Evolutionary conservation across 306 rosid genomes (phyloP).

Genomic region (Adenanthera pavonina): DNA sequence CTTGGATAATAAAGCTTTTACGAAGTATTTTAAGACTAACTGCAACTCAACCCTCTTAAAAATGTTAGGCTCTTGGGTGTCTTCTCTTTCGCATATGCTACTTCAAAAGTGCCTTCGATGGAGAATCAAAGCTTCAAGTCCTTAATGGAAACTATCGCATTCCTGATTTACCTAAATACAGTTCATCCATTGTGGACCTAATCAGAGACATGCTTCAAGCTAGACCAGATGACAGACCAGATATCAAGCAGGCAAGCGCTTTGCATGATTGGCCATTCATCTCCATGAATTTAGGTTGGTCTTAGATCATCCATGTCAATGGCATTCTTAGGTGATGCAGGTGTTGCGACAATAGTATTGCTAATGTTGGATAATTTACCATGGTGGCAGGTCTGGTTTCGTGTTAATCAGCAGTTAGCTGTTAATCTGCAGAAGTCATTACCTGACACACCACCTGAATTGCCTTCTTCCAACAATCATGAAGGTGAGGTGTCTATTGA

Average conservation of each 20-base stretch:
- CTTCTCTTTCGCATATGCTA: conserved; percentile 95
- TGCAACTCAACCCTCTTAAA: conserved; percentile 38
- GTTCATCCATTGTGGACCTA: conserved; percentile 67
- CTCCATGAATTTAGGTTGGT: conserved; percentile 99
- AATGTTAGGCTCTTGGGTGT: conserved; percentile 93
- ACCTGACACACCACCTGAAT: conserved; percentile 82
- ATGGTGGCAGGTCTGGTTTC: conserved; percentile 90
- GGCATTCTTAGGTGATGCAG: conserved; percentile 60
- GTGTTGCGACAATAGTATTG: conserved; percentile 46
- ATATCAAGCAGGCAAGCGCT: conserved; percentile 99
- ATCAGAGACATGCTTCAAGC: conserved; percentile 96
- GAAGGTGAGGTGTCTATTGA: conserved; percentile 59
- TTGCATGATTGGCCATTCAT: conserved; percentile 99
- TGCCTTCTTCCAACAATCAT: conserved; percentile 49
- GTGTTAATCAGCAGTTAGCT: conserved; percentile 86
- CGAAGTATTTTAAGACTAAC: conserved; percentile 9
- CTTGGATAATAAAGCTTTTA: background rate
- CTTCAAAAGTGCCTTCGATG: conserved; percentile 95
- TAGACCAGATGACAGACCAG: conserved; percentile 94
- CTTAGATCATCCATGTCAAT: conserved; percentile 75
- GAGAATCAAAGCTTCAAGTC: conserved; percentile 97
- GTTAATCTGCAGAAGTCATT: conserved; percentile 76
- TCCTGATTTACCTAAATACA: conserved; percentile 83
- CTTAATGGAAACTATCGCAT: conserved; percentile 97
- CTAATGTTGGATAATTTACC: conserved; percentile 47